Base-by-base conservation (phyloP, 2,329 filamentous ascomycete genomes). In the Paradendryphiella salina region DNA sequence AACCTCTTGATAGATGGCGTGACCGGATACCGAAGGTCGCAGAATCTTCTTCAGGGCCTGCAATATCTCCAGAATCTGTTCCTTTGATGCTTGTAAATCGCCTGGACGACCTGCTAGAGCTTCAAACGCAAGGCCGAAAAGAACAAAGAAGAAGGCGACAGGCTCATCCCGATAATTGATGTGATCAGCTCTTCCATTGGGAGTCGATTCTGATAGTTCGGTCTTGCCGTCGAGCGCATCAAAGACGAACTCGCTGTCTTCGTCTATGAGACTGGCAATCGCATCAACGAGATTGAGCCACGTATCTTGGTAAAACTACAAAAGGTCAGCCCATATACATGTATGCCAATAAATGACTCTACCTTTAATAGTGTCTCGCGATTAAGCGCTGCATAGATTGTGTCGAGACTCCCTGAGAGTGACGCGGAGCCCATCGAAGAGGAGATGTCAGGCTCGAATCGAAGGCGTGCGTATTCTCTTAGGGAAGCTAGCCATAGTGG, bases 141-240 rank as follows among this genome's bases (percentile, higher is more conserved):
- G 82, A 11, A 99, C 93, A 66, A 99, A 99, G 78, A 99, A 99
- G 80, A 99, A 99, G 0, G 94, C 94, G 1, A 97, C 90, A 0
- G 94, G 94, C 70, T 99, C 94, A 67, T 97, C 93, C 39, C 94
- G 89, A 71, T 99, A 99, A 73, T 97, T 97, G 76, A 99, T 97
- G 26, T 69, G 65, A 59, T 93, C 89, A 40, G 81, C 82, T 69
- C 87, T 89, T 13, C 79, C 76, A 35, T 81, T 77, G 2, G 70
- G 59, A 9, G 66, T 62, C 9, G 72, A 26, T 57, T 55, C 65
- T 13, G 71, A 62, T 9, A 75, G 60, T 20, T 74, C 72, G 2
- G 77, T 75, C 66, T 94, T 96, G 43, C 92, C 92, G 68, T 99
- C 94, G 5, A 99, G 77, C 1, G 94, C 94, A 73, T 96, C 92